Percentiles rank a stretch among this genome's conserved stretches.
These are phyloP conservation scores for Arthroderma sp. DNA, from an alignment of 2,329 filamentous ascomycete species.

Conservation along the genomic window DNA sequence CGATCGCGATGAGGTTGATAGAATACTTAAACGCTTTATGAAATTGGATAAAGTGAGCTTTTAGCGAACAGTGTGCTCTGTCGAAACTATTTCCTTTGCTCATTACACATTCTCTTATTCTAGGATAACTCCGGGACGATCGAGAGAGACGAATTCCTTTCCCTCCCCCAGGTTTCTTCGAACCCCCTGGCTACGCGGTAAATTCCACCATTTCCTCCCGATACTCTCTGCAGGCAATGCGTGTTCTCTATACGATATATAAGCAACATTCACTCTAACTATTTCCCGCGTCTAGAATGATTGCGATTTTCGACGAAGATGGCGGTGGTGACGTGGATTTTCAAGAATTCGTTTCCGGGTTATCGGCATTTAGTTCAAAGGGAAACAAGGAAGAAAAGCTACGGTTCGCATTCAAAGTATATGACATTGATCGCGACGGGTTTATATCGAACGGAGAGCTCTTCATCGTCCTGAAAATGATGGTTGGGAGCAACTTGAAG, in stretches of 20 bases:
- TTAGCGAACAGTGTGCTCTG: not conserved
- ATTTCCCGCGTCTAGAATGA: constrained; percentile 53
- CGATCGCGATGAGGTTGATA: constrained; percentile 92
- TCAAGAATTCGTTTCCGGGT: constrained; percentile 91
- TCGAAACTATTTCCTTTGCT: not conserved
- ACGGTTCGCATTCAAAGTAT: constrained; percentile 95
- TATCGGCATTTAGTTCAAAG: constrained; percentile 92
- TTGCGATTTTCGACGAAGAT: constrained; percentile 98
- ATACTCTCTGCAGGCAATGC: too few species aligned
- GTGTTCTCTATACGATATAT: not conserved
- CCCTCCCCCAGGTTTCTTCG: constrained; percentile 90
- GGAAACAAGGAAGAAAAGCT: constrained; percentile 99
- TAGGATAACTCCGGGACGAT: constrained; percentile 97
- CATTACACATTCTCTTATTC: not conserved
- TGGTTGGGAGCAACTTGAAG: constrained; percentile 98
- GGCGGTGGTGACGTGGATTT: constrained; percentile 97
- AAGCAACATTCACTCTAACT: not conserved
- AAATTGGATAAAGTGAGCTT: constrained; percentile 79
- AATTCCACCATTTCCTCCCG: constrained; percentile 12
- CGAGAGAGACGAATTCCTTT: constrained; percentile 95
- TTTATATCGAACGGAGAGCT: constrained; percentile 98
- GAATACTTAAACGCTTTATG: constrained; percentile 95
- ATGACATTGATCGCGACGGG: constrained; percentile 96
- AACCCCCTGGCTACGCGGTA: constrained; percentile 93
- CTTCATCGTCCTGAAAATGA: constrained; percentile 99